Percentiles rank a stretch among this genome's conserved stretches.
These are phyloP conservation scores for Lichtheimia ramosa DNA, from an alignment of 371 early-diverging fungal genomes.

Conservation along the genomic window DNA sequence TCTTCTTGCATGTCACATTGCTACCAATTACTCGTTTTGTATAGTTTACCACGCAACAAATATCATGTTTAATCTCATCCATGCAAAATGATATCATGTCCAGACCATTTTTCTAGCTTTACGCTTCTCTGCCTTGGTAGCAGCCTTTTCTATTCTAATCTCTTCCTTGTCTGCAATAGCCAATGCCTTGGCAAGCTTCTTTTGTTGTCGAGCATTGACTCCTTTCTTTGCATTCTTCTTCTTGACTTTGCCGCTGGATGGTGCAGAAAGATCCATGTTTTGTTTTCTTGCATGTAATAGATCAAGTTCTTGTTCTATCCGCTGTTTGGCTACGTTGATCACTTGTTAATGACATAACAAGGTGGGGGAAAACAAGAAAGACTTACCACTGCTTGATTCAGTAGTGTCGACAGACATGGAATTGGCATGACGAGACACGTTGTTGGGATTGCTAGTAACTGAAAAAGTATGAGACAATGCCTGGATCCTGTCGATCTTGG, in stretches of 20 bases:
- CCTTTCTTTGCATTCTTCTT: constrained; percentile 13
- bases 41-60: too few relatives aligned
- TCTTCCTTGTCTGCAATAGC: constrained; percentile 20
- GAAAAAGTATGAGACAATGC: too few relatives aligned
- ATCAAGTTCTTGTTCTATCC: constrained; percentile 14
- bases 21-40: too few relatives aligned
- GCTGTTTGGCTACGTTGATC: constrained; percentile 18
- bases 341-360: not conserved
- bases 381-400: not conserved
- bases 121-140: constrained; percentile 12
- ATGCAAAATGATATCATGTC: constrained; percentile 2
- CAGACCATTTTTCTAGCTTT: constrained; percentile 17
- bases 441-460: constrained; percentile 5
- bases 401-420: not conserved
- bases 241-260: not conserved
- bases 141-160: not conserved
- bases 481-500: too few relatives aligned
- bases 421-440: constrained; percentile 7
- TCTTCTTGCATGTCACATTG: too few relatives aligned
- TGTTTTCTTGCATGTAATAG: constrained; percentile 12
- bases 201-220: constrained; percentile 15
- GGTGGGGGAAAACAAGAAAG: not conserved
- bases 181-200: constrained; percentile 15
- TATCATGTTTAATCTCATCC: too few relatives aligned
- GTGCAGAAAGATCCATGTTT: not conserved